Evolutionary conservation across 2,329 filamentous ascomycete genomes (phyloP).

Genomic region (Aspergillus pseudonomiae): DNA sequence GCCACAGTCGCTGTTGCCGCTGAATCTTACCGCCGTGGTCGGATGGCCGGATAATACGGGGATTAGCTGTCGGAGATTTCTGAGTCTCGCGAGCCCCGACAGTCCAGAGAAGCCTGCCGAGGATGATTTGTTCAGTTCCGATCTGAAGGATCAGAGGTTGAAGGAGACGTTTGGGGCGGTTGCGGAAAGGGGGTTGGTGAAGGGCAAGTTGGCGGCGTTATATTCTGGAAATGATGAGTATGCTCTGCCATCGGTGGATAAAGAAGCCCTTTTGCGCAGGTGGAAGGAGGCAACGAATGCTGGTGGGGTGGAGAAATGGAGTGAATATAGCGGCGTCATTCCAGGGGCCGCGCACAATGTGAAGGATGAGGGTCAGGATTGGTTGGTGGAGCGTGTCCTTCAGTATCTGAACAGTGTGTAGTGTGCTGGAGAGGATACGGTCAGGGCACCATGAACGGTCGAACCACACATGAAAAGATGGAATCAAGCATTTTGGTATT

Average conservation of each 20-base stretch:
- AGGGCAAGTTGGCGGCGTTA: slow-evolving; percentile 46
- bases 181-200: slow-evolving; percentile 38
- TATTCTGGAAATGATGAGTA: slow-evolving; percentile 52
- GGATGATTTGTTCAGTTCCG: slow-evolving; percentile 87
- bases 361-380: slow-evolving; percentile 51
- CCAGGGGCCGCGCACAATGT: slow-evolving; percentile 54
- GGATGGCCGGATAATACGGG: slow-evolving; percentile 43
- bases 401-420: slow-evolving; percentile 36
- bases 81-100: slow-evolving; percentile 57
- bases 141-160: slow-evolving; percentile 65
- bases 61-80: slow-evolving; percentile 60
- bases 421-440: background rate
- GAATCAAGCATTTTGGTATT: background rate
- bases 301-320: slow-evolving; percentile 46
- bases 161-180: slow-evolving; percentile 65
- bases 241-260: slow-evolving; percentile 48
- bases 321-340: slow-evolving; percentile 54
- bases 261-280: slow-evolving; percentile 44
- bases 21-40: slow-evolving; percentile 36
- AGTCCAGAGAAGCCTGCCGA: slow-evolving; percentile 64
- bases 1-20: slow-evolving; percentile 32
- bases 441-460: background rate
- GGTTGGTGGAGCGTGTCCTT: slow-evolving; percentile 39
- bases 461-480: background rate
- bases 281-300: slow-evolving; percentile 48